Base-by-base conservation (phyloP, 2,329 filamentous ascomycete species). In the Elsinoe batatas region DNA sequence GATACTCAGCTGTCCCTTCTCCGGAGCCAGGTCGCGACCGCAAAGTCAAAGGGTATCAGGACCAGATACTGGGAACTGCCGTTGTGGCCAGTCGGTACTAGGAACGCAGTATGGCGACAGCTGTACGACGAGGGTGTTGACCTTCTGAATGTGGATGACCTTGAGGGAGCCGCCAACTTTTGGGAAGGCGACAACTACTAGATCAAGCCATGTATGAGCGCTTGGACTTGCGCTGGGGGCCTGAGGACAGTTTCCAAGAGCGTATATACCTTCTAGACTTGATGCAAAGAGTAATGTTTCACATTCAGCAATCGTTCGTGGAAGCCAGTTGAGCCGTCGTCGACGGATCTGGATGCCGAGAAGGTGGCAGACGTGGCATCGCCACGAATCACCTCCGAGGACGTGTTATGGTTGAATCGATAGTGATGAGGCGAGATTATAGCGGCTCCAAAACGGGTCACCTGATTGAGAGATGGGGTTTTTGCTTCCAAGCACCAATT, bases 21-120 rank as follows among this genome's bases (percentile, higher is more conserved):
- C 61, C 67, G 75, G 22, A 64, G 60, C 8, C 82, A 85, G 66
- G 72, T 85, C 15, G 64, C 63, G 0, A 64, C 64, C 0, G 83
- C 82, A 4, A 76, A 79, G 60, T 69, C 67, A 12, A 79, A 74
- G 63, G 82, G 81, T 0, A 82, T 87, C 57, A 71, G 69, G 56
- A 76, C 76, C 1, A 68, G 83, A 56, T 85, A 85, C 63, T 85
- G 81, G 82, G 79, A 81, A 54, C 76, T 78, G 15, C 83, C 83
- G 0, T 70, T 70, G 1, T 85, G 76, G 71, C 81, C 81, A 0
- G 68, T 84, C 26, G 73, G 76, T n/a, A 77, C 74, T 18, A 69
- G 82, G 20, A 80, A 84, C 64, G 69, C 72, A 8, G 68, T 83
- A 3, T 85, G 83, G 82, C 70, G 75, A 59, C 74, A 71, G 4